Percentiles rank a stretch among this genome's conserved stretches.
These are phyloP conservation scores for Chaetomium olivaceum DNA, from an alignment of 2,329 filamentous ascomycete species.

Conservation along the genomic window DNA sequence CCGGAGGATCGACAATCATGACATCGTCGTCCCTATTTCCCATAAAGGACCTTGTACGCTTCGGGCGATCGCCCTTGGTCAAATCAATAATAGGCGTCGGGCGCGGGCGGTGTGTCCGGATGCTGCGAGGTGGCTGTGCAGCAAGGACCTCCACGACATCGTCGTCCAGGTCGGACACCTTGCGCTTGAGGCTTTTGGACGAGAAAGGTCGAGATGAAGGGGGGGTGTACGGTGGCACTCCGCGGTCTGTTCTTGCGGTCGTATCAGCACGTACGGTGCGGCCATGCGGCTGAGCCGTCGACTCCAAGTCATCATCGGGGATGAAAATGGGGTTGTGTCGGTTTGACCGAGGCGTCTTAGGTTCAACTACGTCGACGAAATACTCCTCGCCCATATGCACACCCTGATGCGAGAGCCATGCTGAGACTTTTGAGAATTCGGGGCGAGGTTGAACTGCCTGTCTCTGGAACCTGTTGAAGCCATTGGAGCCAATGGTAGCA, in stretches of 20 bases:
- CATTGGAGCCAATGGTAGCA: background rate
- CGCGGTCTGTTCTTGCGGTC: too few species aligned
- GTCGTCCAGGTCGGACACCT: conserved; percentile 3
- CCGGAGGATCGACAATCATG: conserved; percentile 16
- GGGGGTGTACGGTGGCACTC: background rate
- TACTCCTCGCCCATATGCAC: background rate
- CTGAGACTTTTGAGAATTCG: background rate
- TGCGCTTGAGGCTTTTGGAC: conserved; percentile 13
- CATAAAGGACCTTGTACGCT: conserved; percentile 6
- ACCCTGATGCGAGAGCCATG: background rate
- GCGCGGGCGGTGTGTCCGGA: background rate
- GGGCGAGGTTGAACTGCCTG: background rate
- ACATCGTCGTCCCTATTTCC: conserved; percentile 21
- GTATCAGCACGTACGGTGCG: background rate
- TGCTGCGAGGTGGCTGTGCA: background rate
- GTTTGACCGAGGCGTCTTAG: background rate
- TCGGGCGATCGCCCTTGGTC: background rate
- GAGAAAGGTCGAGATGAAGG: conserved; percentile 2
- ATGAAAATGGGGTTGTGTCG: background rate
- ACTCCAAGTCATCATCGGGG: background rate
- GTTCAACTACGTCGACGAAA: background rate
- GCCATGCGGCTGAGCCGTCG: background rate
- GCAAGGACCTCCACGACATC: conserved; percentile 13
- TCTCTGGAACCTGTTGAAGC: background rate
- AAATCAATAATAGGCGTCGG: background rate